These are phyloP conservation scores for Yamadazyma taylorii DNA, from an alignment of 1,139 yeast genomes.

Conservation along the genomic window DNA sequence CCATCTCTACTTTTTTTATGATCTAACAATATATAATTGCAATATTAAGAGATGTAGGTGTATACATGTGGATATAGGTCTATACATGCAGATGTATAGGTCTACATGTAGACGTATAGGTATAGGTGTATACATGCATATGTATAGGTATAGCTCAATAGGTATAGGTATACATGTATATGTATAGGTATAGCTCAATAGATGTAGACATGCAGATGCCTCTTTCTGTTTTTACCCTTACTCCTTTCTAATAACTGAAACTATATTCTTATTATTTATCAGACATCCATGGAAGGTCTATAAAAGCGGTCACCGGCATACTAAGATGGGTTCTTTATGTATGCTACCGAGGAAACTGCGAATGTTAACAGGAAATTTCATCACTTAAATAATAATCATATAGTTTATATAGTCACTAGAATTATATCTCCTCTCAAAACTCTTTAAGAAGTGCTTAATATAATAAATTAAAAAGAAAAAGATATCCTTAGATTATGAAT, in stretches of 20 bases:
- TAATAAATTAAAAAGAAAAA: constrained; percentile 11
- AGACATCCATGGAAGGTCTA: constrained; percentile 76
- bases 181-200: too few relatives aligned
- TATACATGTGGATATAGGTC: too few relatives aligned
- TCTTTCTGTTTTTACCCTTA: too few relatives aligned
- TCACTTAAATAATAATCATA: constrained; percentile 46
- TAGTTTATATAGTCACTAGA: neutral
- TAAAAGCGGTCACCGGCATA: constrained; percentile 79
- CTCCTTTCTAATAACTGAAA: neutral
- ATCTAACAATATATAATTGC: constrained; percentile 1
- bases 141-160: too few relatives aligned
- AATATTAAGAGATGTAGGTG: too few relatives aligned
- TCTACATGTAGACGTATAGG: too few relatives aligned
- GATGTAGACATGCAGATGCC: too few relatives aligned
- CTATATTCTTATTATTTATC: constrained; percentile 19
- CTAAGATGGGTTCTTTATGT: constrained; percentile 77
- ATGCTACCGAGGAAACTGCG: constrained; percentile 94
- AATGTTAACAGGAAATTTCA: constrained; percentile 77
- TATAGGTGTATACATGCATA: too few relatives aligned
- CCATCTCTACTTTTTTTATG: neutral
- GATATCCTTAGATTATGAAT: constrained; percentile 30
- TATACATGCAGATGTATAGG: too few relatives aligned
- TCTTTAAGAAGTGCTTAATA: constrained; percentile 25
- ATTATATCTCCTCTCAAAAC: constrained; percentile 8
- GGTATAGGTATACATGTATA: too few relatives aligned